Evolutionary conservation across 805 yeast genomes (phyloP).

Genomic region (Kazachstania kunashirensis): DNA sequence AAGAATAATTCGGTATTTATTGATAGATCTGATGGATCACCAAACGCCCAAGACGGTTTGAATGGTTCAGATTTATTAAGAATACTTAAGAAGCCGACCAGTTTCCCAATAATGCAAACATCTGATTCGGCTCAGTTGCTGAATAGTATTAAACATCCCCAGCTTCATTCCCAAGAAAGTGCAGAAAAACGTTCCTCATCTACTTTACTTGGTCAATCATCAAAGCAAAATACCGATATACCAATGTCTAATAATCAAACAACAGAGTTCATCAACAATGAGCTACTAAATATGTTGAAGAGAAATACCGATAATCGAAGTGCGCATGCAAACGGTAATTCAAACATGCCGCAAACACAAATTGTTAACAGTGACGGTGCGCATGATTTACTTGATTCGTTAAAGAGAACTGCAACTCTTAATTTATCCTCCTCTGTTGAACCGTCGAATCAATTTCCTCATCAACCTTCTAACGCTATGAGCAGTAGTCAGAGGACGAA

Average conservation of each 20-base stretch:
- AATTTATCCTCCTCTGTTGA: too few species aligned
- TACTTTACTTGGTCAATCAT: not conserved
- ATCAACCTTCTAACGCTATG: too few species aligned
- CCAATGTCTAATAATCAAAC: not conserved
- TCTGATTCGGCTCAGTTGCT: not conserved
- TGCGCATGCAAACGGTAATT: not conserved
- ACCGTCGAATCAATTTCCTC: too few species aligned
- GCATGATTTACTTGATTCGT: too few species aligned
- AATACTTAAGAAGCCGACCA: not conserved
- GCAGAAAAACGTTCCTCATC: not conserved
- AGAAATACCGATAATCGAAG: too few species aligned
- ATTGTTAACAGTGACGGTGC: too few species aligned
- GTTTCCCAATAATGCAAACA: not conserved
- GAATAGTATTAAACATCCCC: not conserved
- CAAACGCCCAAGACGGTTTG: not conserved
- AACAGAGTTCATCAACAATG: constrained; percentile 4
- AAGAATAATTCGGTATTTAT: not conserved
- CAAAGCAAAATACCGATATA: too few species aligned
- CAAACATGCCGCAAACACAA: too few species aligned
- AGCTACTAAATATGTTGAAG: constrained; percentile 9
- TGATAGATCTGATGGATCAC: too few species aligned
- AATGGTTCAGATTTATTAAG: not conserved
- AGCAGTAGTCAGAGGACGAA: not conserved
- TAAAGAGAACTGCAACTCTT: too few species aligned
- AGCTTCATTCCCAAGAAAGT: too few species aligned